phyloP scores from a whole-genome alignment of 2,329 filamentous ascomycete species.

The Cercospora janseana region DNA sequence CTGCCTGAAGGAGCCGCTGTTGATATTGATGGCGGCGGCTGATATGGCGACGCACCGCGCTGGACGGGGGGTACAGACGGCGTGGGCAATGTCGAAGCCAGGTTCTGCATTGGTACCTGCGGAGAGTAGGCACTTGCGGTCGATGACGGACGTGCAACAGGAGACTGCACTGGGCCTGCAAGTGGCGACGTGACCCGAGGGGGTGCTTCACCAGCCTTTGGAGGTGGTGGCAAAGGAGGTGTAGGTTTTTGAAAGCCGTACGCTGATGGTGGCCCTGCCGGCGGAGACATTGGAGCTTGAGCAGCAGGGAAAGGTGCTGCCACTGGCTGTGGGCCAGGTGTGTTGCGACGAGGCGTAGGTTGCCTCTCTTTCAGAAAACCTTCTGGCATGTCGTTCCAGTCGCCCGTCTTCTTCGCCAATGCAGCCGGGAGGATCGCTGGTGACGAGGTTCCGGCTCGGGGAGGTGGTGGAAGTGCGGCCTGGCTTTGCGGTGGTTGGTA shows the following conservation, averaged over 20 bases:
- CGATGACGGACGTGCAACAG: conserved; percentile 46
- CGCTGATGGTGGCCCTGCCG: conserved; percentile 54
- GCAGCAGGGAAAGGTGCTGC: conserved; percentile 72
- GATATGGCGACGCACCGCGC: conserved; percentile 81
- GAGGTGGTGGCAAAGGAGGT: conserved; percentile 76
- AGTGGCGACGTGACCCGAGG: conserved; percentile 70
- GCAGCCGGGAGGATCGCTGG: conserved; percentile 64
- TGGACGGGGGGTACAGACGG: conserved; percentile 59
- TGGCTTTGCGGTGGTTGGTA: conserved; percentile 47
- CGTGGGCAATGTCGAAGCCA: conserved; percentile 46
- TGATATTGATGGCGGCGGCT: conserved; percentile 64
- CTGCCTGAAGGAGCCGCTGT: conserved; percentile 68
- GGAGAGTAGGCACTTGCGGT: conserved; percentile 65
- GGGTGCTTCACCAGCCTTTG: conserved; percentile 70
- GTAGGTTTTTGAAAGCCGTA: conserved; percentile 62
- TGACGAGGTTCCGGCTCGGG: conserved; percentile 66
- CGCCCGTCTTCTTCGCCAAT: conserved; percentile 67
- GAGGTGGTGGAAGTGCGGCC: conserved; percentile 56
- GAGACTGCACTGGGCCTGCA: conserved; percentile 49
- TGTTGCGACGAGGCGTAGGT: conserved; percentile 64
- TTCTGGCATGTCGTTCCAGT: conserved; percentile 95
- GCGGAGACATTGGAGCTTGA: conserved; percentile 52
- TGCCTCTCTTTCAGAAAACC: conserved; percentile 66
- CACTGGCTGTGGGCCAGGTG: conserved; percentile 66
- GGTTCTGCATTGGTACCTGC: conserved; percentile 47